phyloP scores from a whole-genome alignment of 176 grass and related monocot genomes.

The Ampelocalamus luodianensis region DNA sequence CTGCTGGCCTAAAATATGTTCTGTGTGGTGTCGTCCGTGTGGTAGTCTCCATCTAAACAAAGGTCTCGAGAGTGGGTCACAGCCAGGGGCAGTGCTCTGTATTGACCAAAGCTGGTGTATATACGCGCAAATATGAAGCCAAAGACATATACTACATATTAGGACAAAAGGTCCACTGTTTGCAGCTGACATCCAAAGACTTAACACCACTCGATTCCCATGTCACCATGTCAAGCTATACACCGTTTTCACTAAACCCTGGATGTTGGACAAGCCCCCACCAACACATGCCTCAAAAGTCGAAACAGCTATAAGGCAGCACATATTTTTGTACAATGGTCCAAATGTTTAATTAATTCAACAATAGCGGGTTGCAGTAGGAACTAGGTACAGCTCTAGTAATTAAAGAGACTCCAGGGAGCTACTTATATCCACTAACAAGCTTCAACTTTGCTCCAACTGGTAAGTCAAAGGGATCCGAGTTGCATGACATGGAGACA shows the following conservation, averaged over 20 bases:
- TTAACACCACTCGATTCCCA: background rate
- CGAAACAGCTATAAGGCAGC: background rate
- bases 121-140: background rate
- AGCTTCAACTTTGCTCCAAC: background rate
- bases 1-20: background rate
- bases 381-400: background rate
- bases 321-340: background rate
- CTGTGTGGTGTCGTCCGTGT: background rate
- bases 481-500: background rate
- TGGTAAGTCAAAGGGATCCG: background rate
- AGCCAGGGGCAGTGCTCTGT: too few species aligned
- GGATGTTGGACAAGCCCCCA: background rate
- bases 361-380: background rate
- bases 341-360: slow-evolving; percentile 19
- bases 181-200: slow-evolving; percentile 3
- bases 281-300: background rate
- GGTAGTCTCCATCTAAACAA: background rate
- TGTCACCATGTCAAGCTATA: slow-evolving; percentile 8
- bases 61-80: background rate
- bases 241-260: background rate
- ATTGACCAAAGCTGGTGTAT: background rate
- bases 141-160: background rate
- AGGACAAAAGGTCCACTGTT: slow-evolving; percentile 12
- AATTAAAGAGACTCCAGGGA: background rate
- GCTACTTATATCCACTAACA: background rate